Conservation (phyloP, 2,329 filamentous ascomycete species). For the Neoarthrinium moseri region DNA sequence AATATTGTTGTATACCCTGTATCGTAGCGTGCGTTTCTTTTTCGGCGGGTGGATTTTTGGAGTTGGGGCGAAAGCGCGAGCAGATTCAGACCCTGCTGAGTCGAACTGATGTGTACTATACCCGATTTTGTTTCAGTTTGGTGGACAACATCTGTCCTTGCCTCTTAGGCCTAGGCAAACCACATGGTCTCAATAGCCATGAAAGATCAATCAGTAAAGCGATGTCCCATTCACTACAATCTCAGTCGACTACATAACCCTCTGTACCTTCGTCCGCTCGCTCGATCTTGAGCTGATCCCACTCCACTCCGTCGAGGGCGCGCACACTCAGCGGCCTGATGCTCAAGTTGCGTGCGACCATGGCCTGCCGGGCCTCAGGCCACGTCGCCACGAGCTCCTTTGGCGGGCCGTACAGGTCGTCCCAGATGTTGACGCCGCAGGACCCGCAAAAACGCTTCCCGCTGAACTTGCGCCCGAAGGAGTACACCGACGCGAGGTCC, state of each 20-base stretch:
- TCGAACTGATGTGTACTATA: too few species aligned
- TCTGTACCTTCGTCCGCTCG: constrained; percentile 2
- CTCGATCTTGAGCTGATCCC: not conserved
- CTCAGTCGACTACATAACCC: constrained; percentile 4
- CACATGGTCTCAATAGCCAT: too few species aligned
- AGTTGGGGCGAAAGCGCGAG: too few species aligned
- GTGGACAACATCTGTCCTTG: too few species aligned
- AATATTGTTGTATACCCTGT: not conserved
- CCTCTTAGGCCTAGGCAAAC: too few species aligned
- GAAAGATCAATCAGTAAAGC: not conserved
- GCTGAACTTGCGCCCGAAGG: not conserved
- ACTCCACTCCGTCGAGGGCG: not conserved
- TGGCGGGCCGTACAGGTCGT: constrained; percentile 4
- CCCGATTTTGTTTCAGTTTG: too few species aligned
- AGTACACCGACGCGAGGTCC: not conserved
- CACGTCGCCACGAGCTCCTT: not conserved
- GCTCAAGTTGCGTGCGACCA: not conserved
- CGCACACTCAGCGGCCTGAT: constrained; percentile 5
- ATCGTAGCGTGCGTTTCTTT: too few species aligned
- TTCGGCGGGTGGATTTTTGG: too few species aligned
- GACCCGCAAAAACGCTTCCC: not conserved
- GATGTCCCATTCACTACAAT: not conserved
- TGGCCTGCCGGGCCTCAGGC: not conserved
- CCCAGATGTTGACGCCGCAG: not conserved
- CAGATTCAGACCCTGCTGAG: too few species aligned